Conservation (phyloP, 805 yeast genomes). For the Hyphopichia homilentoma region DNA sequence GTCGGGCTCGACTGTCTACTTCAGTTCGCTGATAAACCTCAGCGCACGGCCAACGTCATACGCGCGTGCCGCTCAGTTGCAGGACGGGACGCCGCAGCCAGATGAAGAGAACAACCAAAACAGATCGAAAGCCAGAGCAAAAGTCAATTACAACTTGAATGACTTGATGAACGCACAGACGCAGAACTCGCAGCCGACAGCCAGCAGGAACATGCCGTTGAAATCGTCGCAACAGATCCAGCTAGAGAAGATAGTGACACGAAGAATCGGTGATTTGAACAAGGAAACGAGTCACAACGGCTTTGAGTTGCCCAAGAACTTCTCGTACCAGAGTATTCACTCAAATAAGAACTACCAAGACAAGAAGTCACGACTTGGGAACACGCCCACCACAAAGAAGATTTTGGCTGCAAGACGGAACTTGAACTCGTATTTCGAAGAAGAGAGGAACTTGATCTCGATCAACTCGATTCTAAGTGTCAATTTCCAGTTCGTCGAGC, state of each 20-base stretch:
- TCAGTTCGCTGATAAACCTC: slow-evolving; percentile 38
- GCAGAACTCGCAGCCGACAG: slow-evolving; percentile 21
- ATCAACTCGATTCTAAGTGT: slow-evolving; percentile 39
- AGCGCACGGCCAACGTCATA: slow-evolving; percentile 33
- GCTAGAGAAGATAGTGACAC: slow-evolving; percentile 35
- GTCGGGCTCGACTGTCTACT: slow-evolving; percentile 36
- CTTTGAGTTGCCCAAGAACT: slow-evolving; percentile 42
- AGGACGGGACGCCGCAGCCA: slow-evolving; percentile 9
- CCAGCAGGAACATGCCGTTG: slow-evolving; percentile 15
- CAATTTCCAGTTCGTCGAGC: slow-evolving; percentile 40
- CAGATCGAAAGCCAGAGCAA: slow-evolving; percentile 28
- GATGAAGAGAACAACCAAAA: slow-evolving; percentile 20
- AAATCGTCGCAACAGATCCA: slow-evolving; percentile 42
- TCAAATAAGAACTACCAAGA: slow-evolving; percentile 12
- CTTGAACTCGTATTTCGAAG: slow-evolving; percentile 43
- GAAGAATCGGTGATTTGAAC: slow-evolving; percentile 32
- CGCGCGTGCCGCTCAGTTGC: slow-evolving; percentile 7
- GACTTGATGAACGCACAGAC: slow-evolving; percentile 41
- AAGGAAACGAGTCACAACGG: slow-evolving; percentile 24
- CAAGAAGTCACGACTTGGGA: slow-evolving; percentile 32
- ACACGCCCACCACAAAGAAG: slow-evolving; percentile 41
- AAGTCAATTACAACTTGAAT: slow-evolving; percentile 42
- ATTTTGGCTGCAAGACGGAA: slow-evolving; percentile 41
- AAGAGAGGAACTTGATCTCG: slow-evolving; percentile 40
- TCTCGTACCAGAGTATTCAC: slow-evolving; percentile 31